phyloP scores from a whole-genome alignment of 2,329 filamentous ascomycete genomes.

The Zymoseptoria tritici region DNA sequence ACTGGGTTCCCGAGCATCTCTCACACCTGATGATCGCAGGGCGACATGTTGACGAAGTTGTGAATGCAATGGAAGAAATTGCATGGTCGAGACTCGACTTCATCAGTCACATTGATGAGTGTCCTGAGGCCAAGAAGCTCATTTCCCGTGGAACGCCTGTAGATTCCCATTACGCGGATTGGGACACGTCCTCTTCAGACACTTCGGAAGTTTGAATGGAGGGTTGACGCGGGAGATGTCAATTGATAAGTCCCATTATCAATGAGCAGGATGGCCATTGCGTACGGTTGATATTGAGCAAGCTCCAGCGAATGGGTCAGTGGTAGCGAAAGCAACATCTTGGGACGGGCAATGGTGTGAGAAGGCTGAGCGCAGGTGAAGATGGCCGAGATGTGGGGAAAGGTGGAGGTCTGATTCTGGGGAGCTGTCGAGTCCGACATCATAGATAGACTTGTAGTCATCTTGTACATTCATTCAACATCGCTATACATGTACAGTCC shows the following conservation, averaged over 20 bases:
- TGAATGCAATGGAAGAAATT: neutral
- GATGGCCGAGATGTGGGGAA: neutral
- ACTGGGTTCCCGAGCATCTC: neutral
- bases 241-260: too few relatives aligned
- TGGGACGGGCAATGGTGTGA: too few relatives aligned
- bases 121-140: neutral
- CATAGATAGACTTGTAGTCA: neutral
- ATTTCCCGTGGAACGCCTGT: neutral
- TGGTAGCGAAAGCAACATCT: too few relatives aligned
- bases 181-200: too few relatives aligned
- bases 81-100: neutral
- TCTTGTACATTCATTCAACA: neutral
- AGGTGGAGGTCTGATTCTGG: neutral
- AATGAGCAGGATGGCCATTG: too few relatives aligned
- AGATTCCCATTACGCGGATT: too few relatives aligned
- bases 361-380: neutral
- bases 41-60: neutral
- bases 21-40: neutral
- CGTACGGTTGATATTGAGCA: too few relatives aligned
- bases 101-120: neutral
- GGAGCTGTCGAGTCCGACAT: neutral
- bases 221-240: too few relatives aligned
- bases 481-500: neutral
- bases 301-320: too few relatives aligned
- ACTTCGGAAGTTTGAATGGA: too few relatives aligned